These are phyloP conservation scores for Cryptococcus sp. DNA, from an alignment of 1,284 basidiomycete genomes.

Conservation along the genomic window DNA sequence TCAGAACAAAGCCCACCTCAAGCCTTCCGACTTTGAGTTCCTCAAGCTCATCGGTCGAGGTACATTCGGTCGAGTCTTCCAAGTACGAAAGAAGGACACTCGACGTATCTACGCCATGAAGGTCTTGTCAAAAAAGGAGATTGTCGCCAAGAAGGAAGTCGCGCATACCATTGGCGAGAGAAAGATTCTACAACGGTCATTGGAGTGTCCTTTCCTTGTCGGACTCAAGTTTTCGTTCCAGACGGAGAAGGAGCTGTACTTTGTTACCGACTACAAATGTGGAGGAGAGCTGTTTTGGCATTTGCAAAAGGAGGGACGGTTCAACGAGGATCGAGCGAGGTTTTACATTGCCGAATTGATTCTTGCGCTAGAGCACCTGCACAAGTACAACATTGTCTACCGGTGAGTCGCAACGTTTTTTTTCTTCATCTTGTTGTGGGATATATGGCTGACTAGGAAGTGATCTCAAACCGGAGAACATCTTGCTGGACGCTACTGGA, in stretches of 20 bases:
- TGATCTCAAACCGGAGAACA: slow-evolving; percentile 96
- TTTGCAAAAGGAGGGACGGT: slow-evolving; percentile 87
- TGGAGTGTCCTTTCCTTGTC: slow-evolving; percentile 95
- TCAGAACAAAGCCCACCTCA: slow-evolving; percentile 77
- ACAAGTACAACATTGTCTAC: slow-evolving; percentile 96
- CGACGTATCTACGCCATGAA: slow-evolving; percentile 99
- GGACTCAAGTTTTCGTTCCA: slow-evolving; percentile 99
- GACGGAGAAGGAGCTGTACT: slow-evolving; percentile 89
- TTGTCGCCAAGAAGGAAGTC: slow-evolving; percentile 98
- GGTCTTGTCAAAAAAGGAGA: slow-evolving; percentile 96
- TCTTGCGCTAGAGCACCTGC: slow-evolving; percentile 87
- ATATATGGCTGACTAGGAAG: slow-evolving; percentile 47
- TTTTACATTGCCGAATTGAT: slow-evolving; percentile 96
- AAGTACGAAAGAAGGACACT: slow-evolving; percentile 96
- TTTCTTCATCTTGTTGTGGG: neutral
- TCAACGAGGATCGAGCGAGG: slow-evolving; percentile 82
- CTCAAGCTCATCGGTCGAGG: slow-evolving; percentile 97
- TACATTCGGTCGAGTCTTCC: slow-evolving; percentile 98
- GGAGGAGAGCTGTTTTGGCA: slow-evolving; percentile 99
- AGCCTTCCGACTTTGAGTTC: slow-evolving; percentile 94
- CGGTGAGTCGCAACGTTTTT: slow-evolving; percentile 56
- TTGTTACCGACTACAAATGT: slow-evolving; percentile 98
- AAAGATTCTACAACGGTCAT: slow-evolving; percentile 91
- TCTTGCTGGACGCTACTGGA: slow-evolving; percentile 90
- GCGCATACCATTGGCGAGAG: slow-evolving; percentile 99